Evolutionary conservation across 805 yeast species (phyloP).

Genomic region (Cyberlindnera bimundalis): DNA sequence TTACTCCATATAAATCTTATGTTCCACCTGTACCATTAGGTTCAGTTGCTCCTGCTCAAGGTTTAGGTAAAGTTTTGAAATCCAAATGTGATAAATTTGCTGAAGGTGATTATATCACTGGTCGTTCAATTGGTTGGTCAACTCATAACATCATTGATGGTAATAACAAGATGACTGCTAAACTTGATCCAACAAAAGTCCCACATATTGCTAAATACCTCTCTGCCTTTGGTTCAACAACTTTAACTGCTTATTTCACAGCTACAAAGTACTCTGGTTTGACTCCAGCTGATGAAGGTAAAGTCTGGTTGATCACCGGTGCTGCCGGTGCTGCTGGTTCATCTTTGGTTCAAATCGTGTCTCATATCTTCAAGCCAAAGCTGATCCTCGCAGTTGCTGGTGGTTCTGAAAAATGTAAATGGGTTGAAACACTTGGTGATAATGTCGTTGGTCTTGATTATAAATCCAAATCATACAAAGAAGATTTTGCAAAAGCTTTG

Average conservation of each 20-base stretch:
- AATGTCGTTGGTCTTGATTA: slow-evolving; percentile 53
- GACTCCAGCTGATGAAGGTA: slow-evolving; percentile 36
- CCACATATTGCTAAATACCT: slow-evolving; percentile 39
- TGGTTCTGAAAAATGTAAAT: slow-evolving; percentile 49
- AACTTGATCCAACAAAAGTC: slow-evolving; percentile 20
- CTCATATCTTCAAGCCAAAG: slow-evolving; percentile 47
- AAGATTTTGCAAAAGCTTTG: slow-evolving; percentile 37
- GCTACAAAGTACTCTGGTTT: slow-evolving; percentile 48
- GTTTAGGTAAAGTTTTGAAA: slow-evolving; percentile 47
- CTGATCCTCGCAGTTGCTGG: slow-evolving; percentile 64
- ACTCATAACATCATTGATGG: slow-evolving; percentile 39
- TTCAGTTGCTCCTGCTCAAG: slow-evolving; percentile 46
- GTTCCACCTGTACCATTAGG: slow-evolving; percentile 34
- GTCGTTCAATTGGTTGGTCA: slow-evolving; percentile 44
- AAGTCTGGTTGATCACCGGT: slow-evolving; percentile 53
- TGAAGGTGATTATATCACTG: slow-evolving; percentile 43
- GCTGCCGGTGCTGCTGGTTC: slow-evolving; percentile 79
- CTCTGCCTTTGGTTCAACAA: slow-evolving; percentile 52
- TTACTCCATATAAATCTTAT: slow-evolving; percentile 33
- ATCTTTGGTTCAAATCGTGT: slow-evolving; percentile 53
- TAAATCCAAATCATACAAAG: slow-evolving; percentile 38
- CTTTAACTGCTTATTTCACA: slow-evolving; percentile 60
- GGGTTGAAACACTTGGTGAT: slow-evolving; percentile 52
- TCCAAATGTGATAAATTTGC: slow-evolving; percentile 39
- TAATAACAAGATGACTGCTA: slow-evolving; percentile 1